Base-by-base conservation (phyloP, 192 early-diverging fungal genomes). In the Podochytrium sp. region DNA sequence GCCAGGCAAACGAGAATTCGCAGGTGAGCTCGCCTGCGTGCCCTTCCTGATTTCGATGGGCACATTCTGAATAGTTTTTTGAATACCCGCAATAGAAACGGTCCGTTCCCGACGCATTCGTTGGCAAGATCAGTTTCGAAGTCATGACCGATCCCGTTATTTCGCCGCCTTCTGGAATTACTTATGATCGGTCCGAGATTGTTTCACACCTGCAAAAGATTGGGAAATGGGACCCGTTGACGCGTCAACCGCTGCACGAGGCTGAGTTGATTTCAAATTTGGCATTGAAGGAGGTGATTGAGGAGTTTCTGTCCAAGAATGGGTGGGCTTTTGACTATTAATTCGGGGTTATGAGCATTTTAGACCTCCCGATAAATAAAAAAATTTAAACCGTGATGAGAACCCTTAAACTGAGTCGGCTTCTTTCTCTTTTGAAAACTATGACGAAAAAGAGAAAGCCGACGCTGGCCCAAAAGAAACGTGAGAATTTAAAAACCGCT, bases 161-260 rank as follows among this genome's bases (percentile, higher is more conserved):
- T 27, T 77, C 76, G n/a, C 75, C 65, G 25, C 59, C 70, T 14
- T 65, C 58, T 32, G 76, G 75, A 32, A 81, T 82, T 27, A 73
- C 80, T 27, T 95, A 94, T 72, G 94, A 95, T 73, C 87, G 92
- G 34, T 71, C 80, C 14, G 88, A 90, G 30, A 81, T 95, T n/a
- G 65, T 88, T 34, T 83, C 91, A 43, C 93, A 95, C 70, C 85
- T 95, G 50, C 74, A 80, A 57, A 85, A 90, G 62, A 93, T 93
- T 76, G 92, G 94, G n/a, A 74, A 86, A 43, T 94, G 92, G 82
- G 94, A 95, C 81, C 94, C 94, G 0, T 76, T 95, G 12, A 85
- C 90, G 5, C 79, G 91, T 39, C 78, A 81, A 55, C 86, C 89
- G 1, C 81, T 93, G 60, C 84, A 83, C 0, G 92, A 92, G 62